Evolutionary conservation across 306 rosid species (phyloP).

Genomic region (Comarum palustre): DNA sequence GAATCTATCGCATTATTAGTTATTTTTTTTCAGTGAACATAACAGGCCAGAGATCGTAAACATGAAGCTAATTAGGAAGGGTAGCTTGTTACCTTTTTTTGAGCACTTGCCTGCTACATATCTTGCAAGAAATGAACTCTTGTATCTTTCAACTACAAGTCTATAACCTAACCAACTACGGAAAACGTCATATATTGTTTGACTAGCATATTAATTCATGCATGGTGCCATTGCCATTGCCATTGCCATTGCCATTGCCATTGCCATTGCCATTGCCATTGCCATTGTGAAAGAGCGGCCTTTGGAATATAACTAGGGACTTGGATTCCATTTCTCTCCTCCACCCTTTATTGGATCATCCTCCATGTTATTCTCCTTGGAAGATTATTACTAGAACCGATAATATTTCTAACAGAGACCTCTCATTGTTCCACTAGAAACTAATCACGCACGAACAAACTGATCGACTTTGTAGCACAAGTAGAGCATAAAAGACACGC

Average conservation of each 20-base stretch:
- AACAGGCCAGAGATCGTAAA: too few species aligned
- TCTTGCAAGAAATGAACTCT: conserved; percentile 24
- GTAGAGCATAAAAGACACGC: background rate
- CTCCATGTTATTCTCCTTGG: background rate
- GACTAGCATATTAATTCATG: background rate
- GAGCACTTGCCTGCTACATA: background rate
- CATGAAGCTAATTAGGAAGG: background rate
- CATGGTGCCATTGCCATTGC: background rate
- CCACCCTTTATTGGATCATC: background rate
- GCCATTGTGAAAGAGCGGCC: background rate
- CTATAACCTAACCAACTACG: background rate
- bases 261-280: background rate
- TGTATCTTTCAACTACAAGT: conserved; percentile 14
- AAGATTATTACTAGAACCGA: background rate
- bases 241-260: too few species aligned
- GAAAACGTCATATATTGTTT: background rate
- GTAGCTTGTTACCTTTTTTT: background rate
- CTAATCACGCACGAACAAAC: background rate
- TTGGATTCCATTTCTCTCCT: background rate
- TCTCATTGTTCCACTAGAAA: background rate
- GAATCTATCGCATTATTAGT: background rate
- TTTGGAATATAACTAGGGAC: background rate
- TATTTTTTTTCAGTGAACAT: too few species aligned
- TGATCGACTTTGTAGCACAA: background rate
- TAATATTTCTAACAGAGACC: background rate